Evolutionary conservation across 768 basidiomycete genomes (phyloP), one percentile per base, ranked within the genome.

Genomic region (Polyporus arcularius): DNA sequence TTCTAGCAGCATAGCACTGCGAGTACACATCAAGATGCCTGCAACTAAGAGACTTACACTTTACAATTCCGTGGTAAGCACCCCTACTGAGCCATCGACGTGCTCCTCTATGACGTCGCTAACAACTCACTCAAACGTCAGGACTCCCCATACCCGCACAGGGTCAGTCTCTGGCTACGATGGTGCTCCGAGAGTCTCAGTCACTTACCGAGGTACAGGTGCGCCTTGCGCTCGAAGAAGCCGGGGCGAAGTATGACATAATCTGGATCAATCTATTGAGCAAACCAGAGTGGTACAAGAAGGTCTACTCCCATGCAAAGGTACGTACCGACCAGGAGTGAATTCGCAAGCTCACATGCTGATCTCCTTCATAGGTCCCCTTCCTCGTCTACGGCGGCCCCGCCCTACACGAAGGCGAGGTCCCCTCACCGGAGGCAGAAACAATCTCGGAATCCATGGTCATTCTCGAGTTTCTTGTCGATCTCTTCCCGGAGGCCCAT

Each of bases 371-470:
- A 21, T 21, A 46, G 45, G 45, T 21, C 18, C 45, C 45, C 9
- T 16, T 21, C 15, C 9, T 46, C n/a, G 11, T 4, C 45, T 46
- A 46, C 18, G 45, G 45, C 10, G 14, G 14, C 45, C 12, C 12
- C 14, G 21, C 2, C 21, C 16, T 15, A 7, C 10, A 10, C 5
- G 45, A 16, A 5, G 78, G 83, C 0, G 80, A 83, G 53, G 65
- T 75, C 0, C 87, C 88, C 0, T 85, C 85, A 2, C 78, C 81
- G 0, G 82, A 83, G 31, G 84, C 85, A 4, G 64, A 72, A 51
- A 88, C 87, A 67, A 67, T 88, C 63, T 75, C 83, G 4, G 87
- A 89, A 65, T 88, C 86, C 3, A 80, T 83, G 45, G 73, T 88
- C 39, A 81, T 88, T 55, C 74, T 88, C 53, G 86, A 89, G 68